These are phyloP conservation scores for Articulospora tetracladia DNA, from an alignment of 495 filamentous ascomycete species.

Conservation along the genomic window DNA sequence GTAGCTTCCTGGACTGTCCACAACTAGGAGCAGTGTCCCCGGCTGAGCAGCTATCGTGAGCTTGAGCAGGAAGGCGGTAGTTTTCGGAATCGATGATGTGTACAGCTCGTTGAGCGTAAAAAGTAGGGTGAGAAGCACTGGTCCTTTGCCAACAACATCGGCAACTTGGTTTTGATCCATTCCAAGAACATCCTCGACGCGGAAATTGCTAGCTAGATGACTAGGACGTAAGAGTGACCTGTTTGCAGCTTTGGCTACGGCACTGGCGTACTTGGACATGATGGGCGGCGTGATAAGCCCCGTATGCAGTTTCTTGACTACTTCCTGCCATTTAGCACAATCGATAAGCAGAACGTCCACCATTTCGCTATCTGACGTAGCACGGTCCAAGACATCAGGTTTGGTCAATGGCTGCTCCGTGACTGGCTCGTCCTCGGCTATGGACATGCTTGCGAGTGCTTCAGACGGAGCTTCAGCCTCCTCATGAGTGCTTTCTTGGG, in stretches of 20 bases:
- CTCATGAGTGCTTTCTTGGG: neutral
- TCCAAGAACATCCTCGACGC: constrained; percentile 63
- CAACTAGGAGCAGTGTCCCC: constrained; percentile 72
- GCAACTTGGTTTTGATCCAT: constrained; percentile 38
- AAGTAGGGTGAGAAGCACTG: constrained; percentile 67
- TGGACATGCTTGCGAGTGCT: constrained; percentile 5
- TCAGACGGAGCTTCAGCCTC: neutral
- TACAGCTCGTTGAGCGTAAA: constrained; percentile 98
- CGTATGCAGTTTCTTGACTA: constrained; percentile 50
- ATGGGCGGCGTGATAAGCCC: constrained; percentile 42
- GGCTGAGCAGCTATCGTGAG: constrained; percentile 51
- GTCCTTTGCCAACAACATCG: constrained; percentile 30
- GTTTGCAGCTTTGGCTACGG: constrained; percentile 40
- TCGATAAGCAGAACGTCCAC: constrained; percentile 55
- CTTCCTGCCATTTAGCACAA: constrained; percentile 67
- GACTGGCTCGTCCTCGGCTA: neutral
- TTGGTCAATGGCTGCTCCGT: neutral
- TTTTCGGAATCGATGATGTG: constrained; percentile 62
- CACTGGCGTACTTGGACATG: constrained; percentile 52
- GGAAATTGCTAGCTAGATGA: constrained; percentile 33
- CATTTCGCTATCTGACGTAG: constrained; percentile 29
- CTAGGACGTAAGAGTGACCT: constrained; percentile 5
- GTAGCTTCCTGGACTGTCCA: constrained; percentile 91
- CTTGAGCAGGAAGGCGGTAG: constrained; percentile 68
- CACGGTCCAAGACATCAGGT: neutral